Evolutionary conservation across 225 moss, liverwort and hornwort species (phyloP), one percentile per base, ranked within the genome.

Genomic region (Physcomitrium patens): DNA sequence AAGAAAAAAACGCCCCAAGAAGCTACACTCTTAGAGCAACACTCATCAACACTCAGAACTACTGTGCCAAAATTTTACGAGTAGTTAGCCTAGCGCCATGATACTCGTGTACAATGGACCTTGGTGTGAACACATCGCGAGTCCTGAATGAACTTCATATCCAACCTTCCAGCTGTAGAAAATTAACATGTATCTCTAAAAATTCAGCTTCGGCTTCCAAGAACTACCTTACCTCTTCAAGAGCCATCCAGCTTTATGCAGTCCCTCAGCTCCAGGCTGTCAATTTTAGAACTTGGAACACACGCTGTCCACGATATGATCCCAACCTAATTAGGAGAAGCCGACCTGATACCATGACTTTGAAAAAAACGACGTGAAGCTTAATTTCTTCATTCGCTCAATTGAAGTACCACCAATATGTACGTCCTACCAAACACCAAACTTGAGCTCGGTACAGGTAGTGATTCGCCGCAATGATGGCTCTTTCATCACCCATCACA

Each of bases 71-170:
- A 82, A 79, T 48, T 50, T 67, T 50, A 46, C 58, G 70, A 47
- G 70, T 42, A 15, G 51, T 60, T 41, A 71, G 45, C 63, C 71
- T 68, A 43, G 20, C 51, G 56, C 46, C 64, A 44, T 49, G 17
- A 57, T 72, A 61, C 47, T 68, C 67, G 20, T 56, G 73, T 70
- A 57, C 53, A 68, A 53, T 71, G 52, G 45, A 75, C 66, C 68
- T 77, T 23, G 37, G 41, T 60, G 61, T 2, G 57, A 51, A 75
- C 42, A 61, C 60, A 47, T 15, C 11, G 41, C 47, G 18, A 66
- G 53, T 60, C 70, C 55, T 56, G 62, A 17, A 79, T 73, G 63
- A 72, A 68, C 83, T 72, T 49, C 68, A 64, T 59, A 64, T 62
- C 59, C 31, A 65, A 65, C 69, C 69, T 44, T 57, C 71, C 69